Base-by-base conservation (phyloP, 2,329 filamentous ascomycete genomes). In the Scleromitrula shiraiana region DNA sequence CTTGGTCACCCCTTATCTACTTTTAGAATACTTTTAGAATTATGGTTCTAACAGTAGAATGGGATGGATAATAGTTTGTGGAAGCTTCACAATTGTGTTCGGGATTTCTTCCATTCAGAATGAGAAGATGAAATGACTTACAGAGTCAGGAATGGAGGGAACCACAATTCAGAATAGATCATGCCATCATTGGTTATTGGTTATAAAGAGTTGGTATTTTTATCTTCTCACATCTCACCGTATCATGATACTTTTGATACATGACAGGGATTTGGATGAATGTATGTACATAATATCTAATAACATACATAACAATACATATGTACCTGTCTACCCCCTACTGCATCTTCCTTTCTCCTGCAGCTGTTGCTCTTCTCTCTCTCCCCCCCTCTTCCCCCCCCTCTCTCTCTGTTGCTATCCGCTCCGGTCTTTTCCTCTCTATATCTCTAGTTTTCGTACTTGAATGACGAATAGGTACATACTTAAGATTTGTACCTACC, bases 71-170 rank as follows among this genome's bases (percentile, higher is more conserved):
- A 19, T 22, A 33, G 17, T 33, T 26, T 46, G 33, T 20, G 29
- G 43, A 39, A 39, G 43, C 43, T 39, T 46, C n/a, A 20, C 27
- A n/a, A 32, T 23, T 33, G 42, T 17, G 14, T 33, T 30, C 17
- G 17, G 33, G 23, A 27, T 23, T 14, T 14, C 41, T 42, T 42
- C 41, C 41, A 42, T 24, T n/a, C n/a, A n/a, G n/a, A n/a, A 42
- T 19, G 33, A 46, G 26, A 40, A 8, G 19, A 30, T 19, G 22
- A 32, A 43, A 26, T 36, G 22, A 5, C 12, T 36, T 7, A 19
- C 23, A 20, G 30, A 37, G 26, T 26, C 40, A 41, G 44, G 36
- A 46, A 27, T 40, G 30, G 35, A n/a, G 32, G 20, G 30, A 41
- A 19, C 9, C 26, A 32, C 20, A 32, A 40, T 24, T 30, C 17